Evolutionary conservation across 2,329 filamentous ascomycete species (phyloP).

Genomic region (Penicillium italicum): DNA sequence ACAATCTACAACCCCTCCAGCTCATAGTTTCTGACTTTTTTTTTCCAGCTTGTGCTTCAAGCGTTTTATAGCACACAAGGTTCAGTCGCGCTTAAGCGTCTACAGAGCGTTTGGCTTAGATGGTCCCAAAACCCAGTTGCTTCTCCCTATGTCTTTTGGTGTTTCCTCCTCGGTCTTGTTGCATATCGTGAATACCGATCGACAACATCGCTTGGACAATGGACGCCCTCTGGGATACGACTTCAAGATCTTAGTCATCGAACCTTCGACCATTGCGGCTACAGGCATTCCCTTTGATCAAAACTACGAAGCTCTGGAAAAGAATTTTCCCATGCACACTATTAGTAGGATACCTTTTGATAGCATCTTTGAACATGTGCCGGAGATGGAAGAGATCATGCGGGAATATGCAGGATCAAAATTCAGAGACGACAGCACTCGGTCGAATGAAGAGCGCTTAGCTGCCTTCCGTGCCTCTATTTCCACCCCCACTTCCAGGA

Average conservation of each 20-base stretch:
- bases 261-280: constrained; percentile 34
- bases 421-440: constrained; percentile 27
- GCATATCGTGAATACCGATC: constrained; percentile 65
- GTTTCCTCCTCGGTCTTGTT: constrained; percentile 74
- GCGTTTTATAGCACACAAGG: constrained; percentile 73
- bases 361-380: constrained; percentile 51
- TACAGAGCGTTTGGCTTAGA: constrained; percentile 41
- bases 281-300: constrained; percentile 23
- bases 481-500: constrained; percentile 68
- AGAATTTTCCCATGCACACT: constrained; percentile 62
- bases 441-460: constrained; percentile 48
- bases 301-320: constrained; percentile 48
- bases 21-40: constrained; percentile 11
- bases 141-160: constrained; percentile 80
- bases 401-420: constrained; percentile 27
- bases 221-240: constrained; percentile 60
- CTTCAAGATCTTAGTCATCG: constrained; percentile 48
- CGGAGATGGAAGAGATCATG: constrained; percentile 33
- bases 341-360: constrained; percentile 64
- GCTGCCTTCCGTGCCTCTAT: constrained; percentile 57
- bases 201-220: constrained; percentile 55
- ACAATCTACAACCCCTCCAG: constrained; percentile 10
- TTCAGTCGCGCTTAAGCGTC: constrained; percentile 70
- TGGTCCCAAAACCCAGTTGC: constrained; percentile 50
- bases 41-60: constrained; percentile 66